A percentile compares a stretch with the other conserved stretches of the same genome.
These are phyloP conservation scores for Lepidium campestre DNA, from an alignment of 441 rosid genomes.

Conservation along the genomic window DNA sequence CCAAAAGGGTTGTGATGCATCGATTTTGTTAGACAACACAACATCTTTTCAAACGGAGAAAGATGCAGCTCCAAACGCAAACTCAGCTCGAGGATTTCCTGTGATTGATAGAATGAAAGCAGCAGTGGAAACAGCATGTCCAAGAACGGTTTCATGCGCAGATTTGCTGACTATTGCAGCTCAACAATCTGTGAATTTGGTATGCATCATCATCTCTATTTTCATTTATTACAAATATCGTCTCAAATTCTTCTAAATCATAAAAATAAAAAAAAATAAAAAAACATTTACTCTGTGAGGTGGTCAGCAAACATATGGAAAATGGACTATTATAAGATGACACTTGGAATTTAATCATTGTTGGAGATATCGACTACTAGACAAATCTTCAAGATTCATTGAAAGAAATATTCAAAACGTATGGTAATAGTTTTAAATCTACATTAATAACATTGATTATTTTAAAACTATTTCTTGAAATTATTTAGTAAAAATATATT, in stretches of 20 bases:
- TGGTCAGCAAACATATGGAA: not conserved
- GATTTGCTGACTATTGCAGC: constrained; percentile 44
- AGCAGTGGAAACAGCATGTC: constrained; percentile 37
- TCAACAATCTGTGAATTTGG: constrained; percentile 35
- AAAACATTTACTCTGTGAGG: too few species aligned
- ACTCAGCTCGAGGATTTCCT: constrained; percentile 18
- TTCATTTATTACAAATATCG: not conserved
- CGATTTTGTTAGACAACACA: constrained; percentile 48
- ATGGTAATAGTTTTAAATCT: too few species aligned
- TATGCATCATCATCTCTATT: not conserved
- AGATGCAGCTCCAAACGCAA: constrained; percentile 21
- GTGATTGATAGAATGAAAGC: constrained; percentile 40
- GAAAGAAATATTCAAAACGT: not conserved
- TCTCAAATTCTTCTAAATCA: not conserved
- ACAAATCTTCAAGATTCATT: not conserved
- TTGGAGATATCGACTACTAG: not conserved
- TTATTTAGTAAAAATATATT: not conserved
- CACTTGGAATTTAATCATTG: not conserved
- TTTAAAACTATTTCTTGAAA: not conserved
- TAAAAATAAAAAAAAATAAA: too few species aligned
- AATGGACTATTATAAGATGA: not conserved
- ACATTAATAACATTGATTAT: not conserved
- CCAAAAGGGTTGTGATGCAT: constrained; percentile 63
- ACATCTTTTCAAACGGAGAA: constrained; percentile 45
- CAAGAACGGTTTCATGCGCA: constrained; percentile 37